Evolutionary conservation across 495 filamentous ascomycete genomes (phyloP).

Genomic region (Coniosporium apollinis): DNA sequence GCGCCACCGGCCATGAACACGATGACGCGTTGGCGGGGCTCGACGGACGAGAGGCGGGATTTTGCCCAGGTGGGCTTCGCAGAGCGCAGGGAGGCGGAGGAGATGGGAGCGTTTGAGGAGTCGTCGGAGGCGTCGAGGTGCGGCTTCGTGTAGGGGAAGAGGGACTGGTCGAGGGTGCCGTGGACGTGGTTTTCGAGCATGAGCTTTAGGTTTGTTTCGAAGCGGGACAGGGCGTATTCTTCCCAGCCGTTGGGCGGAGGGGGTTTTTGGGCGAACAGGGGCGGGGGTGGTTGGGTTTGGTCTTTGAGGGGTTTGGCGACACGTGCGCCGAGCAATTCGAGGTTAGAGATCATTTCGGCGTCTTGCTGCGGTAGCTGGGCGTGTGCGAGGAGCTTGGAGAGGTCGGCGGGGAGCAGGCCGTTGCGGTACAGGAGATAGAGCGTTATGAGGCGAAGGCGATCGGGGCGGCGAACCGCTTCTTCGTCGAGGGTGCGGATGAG

Average conservation of each 20-base stretch:
- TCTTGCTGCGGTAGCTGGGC: conserved; percentile 60
- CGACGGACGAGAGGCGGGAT: conserved; percentile 52
- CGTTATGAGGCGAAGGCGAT: conserved; percentile 69
- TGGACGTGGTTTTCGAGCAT: conserved; percentile 49
- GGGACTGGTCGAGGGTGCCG: conserved; percentile 34
- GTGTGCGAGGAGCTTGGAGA: conserved; percentile 71
- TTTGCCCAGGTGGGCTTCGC: conserved; percentile 93
- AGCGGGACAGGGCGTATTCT: conserved; percentile 45
- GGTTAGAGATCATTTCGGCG: conserved; percentile 53
- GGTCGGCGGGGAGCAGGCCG: conserved; percentile 74
- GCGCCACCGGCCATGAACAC: conserved; percentile 95
- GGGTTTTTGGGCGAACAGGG: conserved; percentile 48
- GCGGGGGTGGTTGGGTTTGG: conserved; percentile 40
- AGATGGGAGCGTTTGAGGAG: conserved; percentile 33
- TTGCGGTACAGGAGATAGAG: conserved; percentile 77
- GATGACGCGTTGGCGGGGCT: conserved; percentile 78
- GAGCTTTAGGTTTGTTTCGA: conserved; percentile 30
- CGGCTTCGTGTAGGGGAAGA: conserved; percentile 72
- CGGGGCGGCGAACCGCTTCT: conserved; percentile 42
- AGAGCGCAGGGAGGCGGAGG: conserved; percentile 64
- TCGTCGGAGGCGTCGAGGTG: conserved; percentile 45
- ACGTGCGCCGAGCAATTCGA: conserved; percentile 67
- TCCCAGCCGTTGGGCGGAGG: conserved; percentile 28
- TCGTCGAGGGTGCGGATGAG: conserved; percentile 81
- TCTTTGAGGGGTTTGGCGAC: conserved; percentile 64